Conservation (phyloP, 352 stramenopile species). For the Aphanomyces cochlioides region DNA sequence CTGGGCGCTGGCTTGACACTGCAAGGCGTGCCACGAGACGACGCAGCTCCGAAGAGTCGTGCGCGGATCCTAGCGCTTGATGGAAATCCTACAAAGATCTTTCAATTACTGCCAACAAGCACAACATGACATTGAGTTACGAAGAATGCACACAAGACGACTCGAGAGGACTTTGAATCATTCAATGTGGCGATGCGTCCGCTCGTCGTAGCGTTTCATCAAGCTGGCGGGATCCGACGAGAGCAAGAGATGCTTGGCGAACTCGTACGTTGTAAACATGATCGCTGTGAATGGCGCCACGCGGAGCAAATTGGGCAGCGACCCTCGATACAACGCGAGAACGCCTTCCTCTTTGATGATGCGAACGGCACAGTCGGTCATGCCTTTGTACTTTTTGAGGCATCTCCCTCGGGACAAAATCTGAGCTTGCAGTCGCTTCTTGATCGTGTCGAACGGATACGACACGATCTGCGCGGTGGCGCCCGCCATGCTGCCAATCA, state of each 20-base stretch:
- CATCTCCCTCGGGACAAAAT: background rate
- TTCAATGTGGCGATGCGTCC: too few relatives aligned
- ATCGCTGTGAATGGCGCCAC: constrained; percentile 78
- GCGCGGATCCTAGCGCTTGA: too few relatives aligned
- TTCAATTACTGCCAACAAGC: too few relatives aligned
- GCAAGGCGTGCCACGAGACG: too few relatives aligned
- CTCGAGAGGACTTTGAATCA: too few relatives aligned
- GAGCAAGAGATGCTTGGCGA: constrained; percentile 58
- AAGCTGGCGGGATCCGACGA: constrained; percentile 38
- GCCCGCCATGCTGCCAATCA: constrained; percentile 65
- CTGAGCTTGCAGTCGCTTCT: constrained; percentile 75
- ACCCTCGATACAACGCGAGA: constrained; percentile 68
- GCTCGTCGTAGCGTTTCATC: too few relatives aligned
- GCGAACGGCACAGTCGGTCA: constrained; percentile 68
- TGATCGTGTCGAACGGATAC: constrained; percentile 85
- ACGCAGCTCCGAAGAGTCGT: too few relatives aligned
- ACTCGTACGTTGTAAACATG: constrained; percentile 82
- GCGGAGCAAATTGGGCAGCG: constrained; percentile 68
- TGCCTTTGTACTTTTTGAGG: constrained; percentile 51
- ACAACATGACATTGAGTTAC: too few relatives aligned
- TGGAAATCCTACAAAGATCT: too few relatives aligned
- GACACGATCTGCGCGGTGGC: constrained; percentile 78
- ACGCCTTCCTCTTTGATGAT: constrained; percentile 67
- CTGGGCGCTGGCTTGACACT: too few relatives aligned
- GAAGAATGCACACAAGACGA: too few relatives aligned